These are phyloP conservation scores for Candida parachauliodes DNA, from an alignment of 805 yeast species.

Conservation along the genomic window DNA sequence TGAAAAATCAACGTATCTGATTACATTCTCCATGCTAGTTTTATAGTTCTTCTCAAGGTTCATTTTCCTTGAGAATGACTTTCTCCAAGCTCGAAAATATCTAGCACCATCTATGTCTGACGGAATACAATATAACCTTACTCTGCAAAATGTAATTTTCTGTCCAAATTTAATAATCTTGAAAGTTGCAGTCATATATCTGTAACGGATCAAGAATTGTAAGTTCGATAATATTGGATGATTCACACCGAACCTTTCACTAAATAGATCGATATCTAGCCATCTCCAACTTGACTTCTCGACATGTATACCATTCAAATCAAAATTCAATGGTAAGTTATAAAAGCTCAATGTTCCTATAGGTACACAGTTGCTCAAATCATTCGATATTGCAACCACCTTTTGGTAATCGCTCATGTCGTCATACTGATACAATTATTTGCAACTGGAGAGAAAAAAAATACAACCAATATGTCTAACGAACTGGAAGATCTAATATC, in stretches of 20 bases:
- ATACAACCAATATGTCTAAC: not conserved
- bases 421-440: no score
- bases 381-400: slow-evolving; percentile 33
- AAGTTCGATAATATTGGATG: slow-evolving; percentile 33
- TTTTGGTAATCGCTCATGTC: slow-evolving; percentile 20
- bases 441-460: not conserved
- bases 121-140: slow-evolving; percentile 50
- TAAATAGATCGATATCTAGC: slow-evolving; percentile 47
- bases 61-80: slow-evolving; percentile 27
- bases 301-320: slow-evolving; percentile 27
- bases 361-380: slow-evolving; percentile 36
- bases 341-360: slow-evolving; percentile 48
- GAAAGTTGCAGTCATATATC: slow-evolving; percentile 46
- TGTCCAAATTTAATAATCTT: slow-evolving; percentile 12
- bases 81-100: slow-evolving; percentile 33
- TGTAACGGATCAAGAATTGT: slow-evolving; percentile 39
- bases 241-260: slow-evolving; percentile 9
- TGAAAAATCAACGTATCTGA: slow-evolving; percentile 41
- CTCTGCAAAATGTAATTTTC: slow-evolving; percentile 16
- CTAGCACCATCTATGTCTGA: slow-evolving; percentile 36
- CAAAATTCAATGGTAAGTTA: slow-evolving; percentile 38
- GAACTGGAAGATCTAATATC: slow-evolving; percentile 48
- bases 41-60: slow-evolving; percentile 22
- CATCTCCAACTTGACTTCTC: slow-evolving; percentile 48
- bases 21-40: slow-evolving; percentile 30